These are phyloP conservation scores for Dillenia turbinata DNA, from an alignment of 164 flowering plant genomes.

Conservation along the genomic window DNA sequence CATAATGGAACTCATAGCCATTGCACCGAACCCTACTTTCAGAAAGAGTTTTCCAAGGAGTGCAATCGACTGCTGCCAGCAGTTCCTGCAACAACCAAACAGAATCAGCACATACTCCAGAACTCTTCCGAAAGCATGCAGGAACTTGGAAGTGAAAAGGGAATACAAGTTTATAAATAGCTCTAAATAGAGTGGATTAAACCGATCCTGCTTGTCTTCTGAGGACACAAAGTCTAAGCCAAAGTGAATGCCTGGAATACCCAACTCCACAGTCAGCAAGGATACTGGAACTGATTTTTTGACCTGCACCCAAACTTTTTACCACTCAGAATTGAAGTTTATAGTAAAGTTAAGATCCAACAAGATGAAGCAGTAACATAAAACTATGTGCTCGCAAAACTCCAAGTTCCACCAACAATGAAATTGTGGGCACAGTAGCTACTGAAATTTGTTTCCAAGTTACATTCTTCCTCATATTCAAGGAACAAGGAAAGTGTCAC, in stretches of 20 bases:
- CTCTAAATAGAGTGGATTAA: neutral
- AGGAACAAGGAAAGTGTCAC: too few relatives aligned
- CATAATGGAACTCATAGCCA: conserved; percentile 86
- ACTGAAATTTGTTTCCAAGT: too few relatives aligned
- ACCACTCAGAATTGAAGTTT: too few relatives aligned
- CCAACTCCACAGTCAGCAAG: conserved; percentile 51
- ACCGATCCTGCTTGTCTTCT: conserved; percentile 64
- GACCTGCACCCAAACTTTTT: conserved; percentile 17
- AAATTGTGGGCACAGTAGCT: too few relatives aligned
- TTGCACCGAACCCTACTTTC: conserved; percentile 94
- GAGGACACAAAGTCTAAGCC: conserved; percentile 62
- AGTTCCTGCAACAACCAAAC: conserved; percentile 42
- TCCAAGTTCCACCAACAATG: too few relatives aligned
- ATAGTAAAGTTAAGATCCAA: too few relatives aligned
- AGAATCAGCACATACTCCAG: neutral
- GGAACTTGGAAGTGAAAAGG: neutral
- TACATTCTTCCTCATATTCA: too few relatives aligned
- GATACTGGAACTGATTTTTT: conserved; percentile 48
- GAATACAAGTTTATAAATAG: neutral
- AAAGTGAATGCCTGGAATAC: conserved; percentile 77
- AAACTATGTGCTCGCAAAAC: too few relatives aligned
- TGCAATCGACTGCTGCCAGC: conserved; percentile 73
- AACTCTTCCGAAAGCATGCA: neutral
- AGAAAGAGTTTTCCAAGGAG: conserved; percentile 76
- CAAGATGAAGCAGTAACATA: too few relatives aligned